These are phyloP conservation scores for Tetrastigma voinierianum DNA, from an alignment of 164 flowering plant genomes.

Conservation along the genomic window DNA sequence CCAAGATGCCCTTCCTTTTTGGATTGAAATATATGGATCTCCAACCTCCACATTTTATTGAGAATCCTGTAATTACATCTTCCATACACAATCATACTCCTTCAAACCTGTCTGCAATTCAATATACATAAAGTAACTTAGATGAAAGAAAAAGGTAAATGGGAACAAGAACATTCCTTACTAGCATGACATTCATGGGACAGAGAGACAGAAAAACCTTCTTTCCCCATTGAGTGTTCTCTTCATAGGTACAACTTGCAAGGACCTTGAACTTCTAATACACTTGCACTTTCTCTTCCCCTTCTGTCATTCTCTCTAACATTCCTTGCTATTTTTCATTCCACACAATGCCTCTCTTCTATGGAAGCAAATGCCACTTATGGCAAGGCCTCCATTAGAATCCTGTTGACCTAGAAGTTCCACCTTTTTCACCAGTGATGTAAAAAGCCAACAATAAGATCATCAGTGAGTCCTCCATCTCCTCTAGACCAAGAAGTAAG, in stretches of 20 bases:
- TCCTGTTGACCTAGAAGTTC: constrained; percentile 30
- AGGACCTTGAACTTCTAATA: constrained; percentile 27
- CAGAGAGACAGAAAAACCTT: constrained; percentile 20
- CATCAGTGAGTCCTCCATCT: too few species aligned
- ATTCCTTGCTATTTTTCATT: constrained; percentile 18
- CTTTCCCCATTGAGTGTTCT: constrained; percentile 40
- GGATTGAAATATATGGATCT: constrained; percentile 28
- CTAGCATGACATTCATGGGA: too few species aligned
- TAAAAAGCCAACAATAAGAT: not conserved
- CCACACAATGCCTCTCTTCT: constrained; percentile 33
- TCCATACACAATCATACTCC: constrained; percentile 33
- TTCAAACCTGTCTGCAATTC: constrained; percentile 33
- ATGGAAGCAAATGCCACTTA: constrained; percentile 37
- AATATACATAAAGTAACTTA: too few species aligned
- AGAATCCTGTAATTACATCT: constrained; percentile 37
- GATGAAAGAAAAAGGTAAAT: too few species aligned
- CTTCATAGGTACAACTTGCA: constrained; percentile 32
- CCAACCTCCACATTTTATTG: constrained; percentile 17
- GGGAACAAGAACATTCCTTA: too few species aligned
- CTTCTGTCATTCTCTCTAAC: constrained; percentile 12
- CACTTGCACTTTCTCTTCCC: constrained; percentile 10
- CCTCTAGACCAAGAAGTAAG: too few species aligned
- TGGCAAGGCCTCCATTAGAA: constrained; percentile 29
- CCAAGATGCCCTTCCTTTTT: constrained; percentile 20
- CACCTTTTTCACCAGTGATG: constrained; percentile 12